Conservation (phyloP, 2,329 filamentous ascomycete species). For the Bipolaris victoriae region DNA sequence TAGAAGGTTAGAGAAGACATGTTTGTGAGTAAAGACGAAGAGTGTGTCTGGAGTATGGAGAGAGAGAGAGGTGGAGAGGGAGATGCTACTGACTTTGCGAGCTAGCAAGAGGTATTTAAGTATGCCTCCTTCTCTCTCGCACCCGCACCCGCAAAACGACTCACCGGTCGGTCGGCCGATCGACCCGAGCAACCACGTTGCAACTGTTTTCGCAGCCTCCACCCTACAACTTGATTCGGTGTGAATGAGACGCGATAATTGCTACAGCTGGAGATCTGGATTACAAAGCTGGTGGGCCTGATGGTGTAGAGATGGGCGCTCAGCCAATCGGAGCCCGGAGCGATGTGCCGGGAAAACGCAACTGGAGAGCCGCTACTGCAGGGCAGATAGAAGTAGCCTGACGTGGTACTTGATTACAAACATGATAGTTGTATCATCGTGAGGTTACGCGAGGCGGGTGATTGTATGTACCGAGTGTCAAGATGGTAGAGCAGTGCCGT, state of each 20-base stretch:
- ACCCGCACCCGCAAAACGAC: background rate
- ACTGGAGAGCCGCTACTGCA: background rate
- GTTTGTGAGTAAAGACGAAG: too few species aligned
- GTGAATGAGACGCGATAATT: background rate
- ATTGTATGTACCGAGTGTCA: background rate
- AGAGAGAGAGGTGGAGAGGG: too few species aligned
- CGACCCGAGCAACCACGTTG: background rate
- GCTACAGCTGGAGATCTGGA: background rate
- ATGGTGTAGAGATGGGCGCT: background rate
- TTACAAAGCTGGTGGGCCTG: background rate
- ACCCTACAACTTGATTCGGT: background rate
- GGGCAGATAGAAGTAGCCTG: background rate
- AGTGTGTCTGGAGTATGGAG: background rate
- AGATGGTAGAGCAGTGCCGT: background rate
- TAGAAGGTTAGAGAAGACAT: conserved; percentile 29
- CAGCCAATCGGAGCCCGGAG: background rate
- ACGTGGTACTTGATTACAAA: background rate
- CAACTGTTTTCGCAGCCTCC: background rate
- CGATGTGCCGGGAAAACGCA: background rate
- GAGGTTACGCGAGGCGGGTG: background rate
- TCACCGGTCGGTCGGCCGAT: background rate
- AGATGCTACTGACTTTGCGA: background rate
- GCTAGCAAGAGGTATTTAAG: background rate
- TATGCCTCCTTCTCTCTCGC: background rate
- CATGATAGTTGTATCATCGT: background rate